Conservation (phyloP, 345 rosid genomes). For the Hibiscus tridactylites region DNA sequence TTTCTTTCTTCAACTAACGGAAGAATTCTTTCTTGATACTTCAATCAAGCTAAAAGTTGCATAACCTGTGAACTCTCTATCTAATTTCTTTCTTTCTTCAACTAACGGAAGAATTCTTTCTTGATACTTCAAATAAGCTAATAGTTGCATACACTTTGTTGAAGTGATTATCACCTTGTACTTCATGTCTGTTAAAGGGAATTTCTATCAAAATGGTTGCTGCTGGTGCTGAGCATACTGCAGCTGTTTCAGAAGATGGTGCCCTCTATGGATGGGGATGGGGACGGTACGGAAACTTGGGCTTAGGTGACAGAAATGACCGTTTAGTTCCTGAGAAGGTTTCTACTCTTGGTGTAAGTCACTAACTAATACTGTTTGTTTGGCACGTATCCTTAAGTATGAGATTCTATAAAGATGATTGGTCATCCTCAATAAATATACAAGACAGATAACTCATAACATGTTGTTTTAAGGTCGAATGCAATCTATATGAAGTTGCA, state of each 20-base stretch:
- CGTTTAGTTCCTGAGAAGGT: conserved; percentile 85
- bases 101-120: neutral
- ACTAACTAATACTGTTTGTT: conserved; percentile 7
- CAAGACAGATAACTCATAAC: neutral
- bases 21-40: neutral
- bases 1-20: neutral
- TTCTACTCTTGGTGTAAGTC: conserved; percentile 47
- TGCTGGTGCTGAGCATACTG: conserved; percentile 97
- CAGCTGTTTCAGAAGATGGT: conserved; percentile 87
- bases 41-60: neutral
- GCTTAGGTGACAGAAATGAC: conserved; percentile 88
- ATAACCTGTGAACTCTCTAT: neutral
- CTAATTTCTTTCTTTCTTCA: neutral
- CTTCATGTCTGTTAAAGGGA: conserved; percentile 42
- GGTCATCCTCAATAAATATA: neutral
- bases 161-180: conserved; percentile 13
- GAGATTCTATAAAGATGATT: neutral
- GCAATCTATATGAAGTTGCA: neutral
- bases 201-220: conserved; percentile 76
- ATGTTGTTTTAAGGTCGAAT: neutral
- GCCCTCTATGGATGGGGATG: conserved; percentile 98
- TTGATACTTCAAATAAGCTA: neutral
- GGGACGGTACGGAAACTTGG: conserved; percentile 96
- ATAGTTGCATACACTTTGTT: neutral
- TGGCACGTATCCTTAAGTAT: neutral